Percentiles rank a stretch among this genome's conserved stretches.
Evolutionary conservation across 805 yeast species (phyloP).

Genomic region (Yarrowia sp.): DNA sequence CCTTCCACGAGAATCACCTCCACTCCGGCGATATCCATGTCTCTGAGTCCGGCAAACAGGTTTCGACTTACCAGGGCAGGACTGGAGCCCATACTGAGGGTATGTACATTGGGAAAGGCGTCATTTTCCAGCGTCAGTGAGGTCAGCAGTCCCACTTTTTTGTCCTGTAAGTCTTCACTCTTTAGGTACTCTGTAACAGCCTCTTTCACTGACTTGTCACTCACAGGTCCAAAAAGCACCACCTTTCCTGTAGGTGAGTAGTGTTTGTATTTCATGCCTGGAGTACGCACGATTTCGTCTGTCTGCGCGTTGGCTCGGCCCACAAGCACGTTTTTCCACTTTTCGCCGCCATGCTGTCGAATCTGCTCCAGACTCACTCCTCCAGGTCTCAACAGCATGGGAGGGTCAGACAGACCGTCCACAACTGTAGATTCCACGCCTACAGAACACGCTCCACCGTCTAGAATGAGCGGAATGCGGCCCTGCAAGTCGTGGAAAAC

Average conservation of each 20-base stretch:
- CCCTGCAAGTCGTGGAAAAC: constrained; percentile 78
- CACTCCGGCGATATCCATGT: constrained; percentile 63
- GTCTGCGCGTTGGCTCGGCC: constrained; percentile 55
- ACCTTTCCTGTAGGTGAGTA: constrained; percentile 90
- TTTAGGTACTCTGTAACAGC: not conserved
- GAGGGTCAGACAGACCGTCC: constrained; percentile 82
- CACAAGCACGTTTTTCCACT: constrained; percentile 61
- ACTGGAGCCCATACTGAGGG: constrained; percentile 42
- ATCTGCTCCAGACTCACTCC: constrained; percentile 84
- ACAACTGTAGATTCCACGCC: constrained; percentile 95
- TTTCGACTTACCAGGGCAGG: constrained; percentile 68
- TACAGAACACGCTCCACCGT: constrained; percentile 84
- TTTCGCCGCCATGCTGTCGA: constrained; percentile 56
- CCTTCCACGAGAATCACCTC: constrained; percentile 83
- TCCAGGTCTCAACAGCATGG: constrained; percentile 89
- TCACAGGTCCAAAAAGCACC: constrained; percentile 54
- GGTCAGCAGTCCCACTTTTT: constrained; percentile 26
- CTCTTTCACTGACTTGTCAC: constrained; percentile 33
- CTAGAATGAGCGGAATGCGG: constrained; percentile 76
- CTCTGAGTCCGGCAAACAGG: constrained; percentile 68
- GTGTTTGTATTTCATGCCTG: constrained; percentile 97
- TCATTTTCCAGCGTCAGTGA: constrained; percentile 7
- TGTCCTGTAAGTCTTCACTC: not conserved
- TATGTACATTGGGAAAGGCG: constrained; percentile 28
- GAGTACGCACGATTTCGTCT: constrained; percentile 71